These are phyloP conservation scores for Globisporangium okanoganense DNA, from an alignment of 352 stramenopile genomes.

Conservation along the genomic window DNA sequence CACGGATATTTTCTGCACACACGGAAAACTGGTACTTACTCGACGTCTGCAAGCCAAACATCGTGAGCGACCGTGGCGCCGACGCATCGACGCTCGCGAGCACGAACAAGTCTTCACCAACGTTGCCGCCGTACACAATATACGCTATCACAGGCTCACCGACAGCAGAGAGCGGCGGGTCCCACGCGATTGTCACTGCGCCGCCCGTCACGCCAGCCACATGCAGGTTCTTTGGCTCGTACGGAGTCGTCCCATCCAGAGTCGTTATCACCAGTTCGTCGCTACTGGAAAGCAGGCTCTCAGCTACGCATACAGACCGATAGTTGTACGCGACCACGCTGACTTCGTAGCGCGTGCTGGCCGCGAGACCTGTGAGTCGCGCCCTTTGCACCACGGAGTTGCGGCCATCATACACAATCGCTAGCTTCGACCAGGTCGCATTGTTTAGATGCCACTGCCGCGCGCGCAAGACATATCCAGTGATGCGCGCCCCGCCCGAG, in stretches of 20 bases:
- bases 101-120: slow-evolving; percentile 7
- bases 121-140: slow-evolving; percentile 20
- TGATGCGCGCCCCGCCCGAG: slow-evolving; percentile 34
- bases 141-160: slow-evolving; percentile 29
- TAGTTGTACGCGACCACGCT: slow-evolving; percentile 43
- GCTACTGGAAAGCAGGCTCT: slow-evolving; percentile 22
- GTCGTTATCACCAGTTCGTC: slow-evolving; percentile 37
- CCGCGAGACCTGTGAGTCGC: slow-evolving; percentile 25
- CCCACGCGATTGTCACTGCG: slow-evolving; percentile 39
- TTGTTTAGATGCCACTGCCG: slow-evolving; percentile 19
- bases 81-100: slow-evolving; percentile 14
- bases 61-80: slow-evolving; percentile 8
- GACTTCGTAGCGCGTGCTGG: slow-evolving; percentile 47
- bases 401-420: slow-evolving; percentile 37
- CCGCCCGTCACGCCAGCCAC: slow-evolving; percentile 29
- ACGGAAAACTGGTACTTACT: slow-evolving; percentile 34
- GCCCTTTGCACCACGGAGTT: slow-evolving; percentile 18
- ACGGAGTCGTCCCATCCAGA: slow-evolving; percentile 29
- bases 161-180: slow-evolving; percentile 35
- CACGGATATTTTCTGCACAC: slow-evolving; percentile 32
- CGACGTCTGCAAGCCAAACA: slow-evolving; percentile 26
- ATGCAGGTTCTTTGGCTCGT: slow-evolving; percentile 35
- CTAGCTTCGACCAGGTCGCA: slow-evolving; percentile 25
- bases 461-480: slow-evolving; percentile 35
- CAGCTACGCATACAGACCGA: slow-evolving; percentile 29